Evolutionary conservation across 1,139 yeast genomes (phyloP), one percentile per base, ranked within the genome.

Genomic region (Taphrina flavorubra): DNA sequence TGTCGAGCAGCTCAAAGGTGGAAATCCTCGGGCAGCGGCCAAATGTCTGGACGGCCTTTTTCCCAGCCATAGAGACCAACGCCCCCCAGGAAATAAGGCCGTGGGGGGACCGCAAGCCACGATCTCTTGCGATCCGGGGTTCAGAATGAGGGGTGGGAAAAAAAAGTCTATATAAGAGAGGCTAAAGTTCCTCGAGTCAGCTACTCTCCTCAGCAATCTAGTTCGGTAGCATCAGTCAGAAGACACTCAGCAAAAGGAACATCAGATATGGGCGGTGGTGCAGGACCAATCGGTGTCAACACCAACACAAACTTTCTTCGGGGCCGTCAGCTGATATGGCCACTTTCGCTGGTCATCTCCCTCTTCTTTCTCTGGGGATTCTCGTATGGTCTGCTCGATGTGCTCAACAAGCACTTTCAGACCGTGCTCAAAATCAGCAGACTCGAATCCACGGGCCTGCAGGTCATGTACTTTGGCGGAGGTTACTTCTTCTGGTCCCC

Each of bases 301-400:
- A 42, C 42, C 51, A 58, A 58, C 62, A 58, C 51, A 25, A 46
- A 58, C 51, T 58, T 58, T 16, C 53, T 58, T 14, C 51, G 62
- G 11, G 65, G 65, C 20, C 25, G 57, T 11, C 42, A 31, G 18
- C 65, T 60, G 16, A 49, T 49, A 20, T 49, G 56, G 49, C 65
- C 65, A 36, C 36, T 68, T n/a, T 49, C 65, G 10, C 67, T 68
- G 14, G 70, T 68, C 44, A 68, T 69, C 31, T 59, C 62, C 55
- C 68, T 68, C 56, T 68, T 68, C 64, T 68, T 68, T 56, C 65
- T 61, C 51, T 68, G 70, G 70, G 70, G 70, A 11, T 68, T 68
- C 56, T 69, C 70, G 6, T 68, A 68, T 31, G 70, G 70, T 42
- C 62, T 68, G 34, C 70, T 68, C 63, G 70, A 68, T 40, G 65